Evolutionary conservation across 2,329 filamentous ascomycete genomes (phyloP), one percentile per base, ranked within the genome.

Genomic region (Gnomoniopsis smithogilvyi): DNA sequence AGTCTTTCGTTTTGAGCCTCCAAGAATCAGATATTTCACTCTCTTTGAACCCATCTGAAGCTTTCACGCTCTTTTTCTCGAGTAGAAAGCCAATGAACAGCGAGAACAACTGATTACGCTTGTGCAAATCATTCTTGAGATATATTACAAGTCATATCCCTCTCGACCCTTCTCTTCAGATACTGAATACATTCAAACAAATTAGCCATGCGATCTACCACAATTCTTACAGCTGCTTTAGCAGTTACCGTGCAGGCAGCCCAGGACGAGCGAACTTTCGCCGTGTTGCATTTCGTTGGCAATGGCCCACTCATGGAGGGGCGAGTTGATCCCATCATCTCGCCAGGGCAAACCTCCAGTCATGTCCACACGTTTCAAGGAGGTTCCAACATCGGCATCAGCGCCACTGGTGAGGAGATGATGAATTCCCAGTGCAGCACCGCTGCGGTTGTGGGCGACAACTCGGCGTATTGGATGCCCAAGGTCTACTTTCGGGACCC

Each of bases 401-500:
- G 73, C 56, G 85, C 88, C 69, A 84, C 80, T 46, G 89, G 85
- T 66, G 77, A 83, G 58, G 77, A 82, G 49, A 78, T 90, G 26
- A 62, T 77, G 61, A 70, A 79, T 58, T 90, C 88, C 36, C 4
- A 41, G 4, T 94, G 90, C 78, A 89, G 85, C 51, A 90, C 87
- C 36, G 88, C 90, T 70, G 80, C 81, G 62, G 79, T 90, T 69
- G 84, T 80, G 66, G 83, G 83, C 56, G 89, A 92, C 73, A 79
- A 85, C 69, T 89, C 83, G 65, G 88, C 88, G 72, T 93, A 94
- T 78, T 93, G 90, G 90, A 85, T 87, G 58, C 89, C 90, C 1
- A 78, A 79, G 30, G 75, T 93, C 2, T 92, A 87, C 74, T 92
- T 88, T 73, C 75, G 80, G 64, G 82, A 89, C 64, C 80, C 84